Evolutionary conservation across 805 yeast species (phyloP), one percentile per base, ranked within the genome.

Genomic region (Wickerhamiella hasegawae): DNA sequence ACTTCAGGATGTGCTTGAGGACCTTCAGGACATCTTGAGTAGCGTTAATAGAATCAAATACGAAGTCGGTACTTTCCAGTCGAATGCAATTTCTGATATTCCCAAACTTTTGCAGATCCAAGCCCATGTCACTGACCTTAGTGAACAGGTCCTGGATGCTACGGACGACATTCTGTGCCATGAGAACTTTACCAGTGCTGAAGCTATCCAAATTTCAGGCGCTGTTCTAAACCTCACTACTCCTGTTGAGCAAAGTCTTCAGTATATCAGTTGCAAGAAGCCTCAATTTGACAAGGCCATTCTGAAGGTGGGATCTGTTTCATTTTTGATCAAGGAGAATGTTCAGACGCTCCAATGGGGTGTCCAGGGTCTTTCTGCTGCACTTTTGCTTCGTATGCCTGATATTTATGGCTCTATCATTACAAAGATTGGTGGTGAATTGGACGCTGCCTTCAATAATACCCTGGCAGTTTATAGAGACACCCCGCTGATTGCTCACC

Each of bases 131-230:
- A 18, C 33, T 3, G 39, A 35, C 18, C 24, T 44, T 4, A 41
- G 40, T 18, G 23, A 24, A n/a, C 19, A 14, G 27, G 29, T 45
- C n/a, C 39, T 32, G n/a, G 26, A 28, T 4, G n/a, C 40, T 12
- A 37, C 35, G 5, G 47, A 44, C 15, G 47, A 40, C 23, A 26
- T 45, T 12, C 41, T 36, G 17, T 23, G 31, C 31, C 36, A 4
- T 12, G 10, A n/a, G 4, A 20, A 20, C 27, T 15, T 31, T 12
- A 21, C 33, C 18, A 10, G n/a, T 8, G 10, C 5, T 8, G 33
- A 31, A n/a, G 18, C 27, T 4, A 10, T 31, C 5, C 5, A 12
- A 4, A 12, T 31, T n/a, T 25, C 27, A 4, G 4, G 18, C 18
- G 18, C 27, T 25, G 5, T 21, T 5, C 11, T 15, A 5, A 14